A percentile compares a stretch with the other conserved stretches of the same genome.
Conservation (phyloP, 2,329 filamentous ascomycete species). For the Plectosphaerella cucumerina region DNA sequence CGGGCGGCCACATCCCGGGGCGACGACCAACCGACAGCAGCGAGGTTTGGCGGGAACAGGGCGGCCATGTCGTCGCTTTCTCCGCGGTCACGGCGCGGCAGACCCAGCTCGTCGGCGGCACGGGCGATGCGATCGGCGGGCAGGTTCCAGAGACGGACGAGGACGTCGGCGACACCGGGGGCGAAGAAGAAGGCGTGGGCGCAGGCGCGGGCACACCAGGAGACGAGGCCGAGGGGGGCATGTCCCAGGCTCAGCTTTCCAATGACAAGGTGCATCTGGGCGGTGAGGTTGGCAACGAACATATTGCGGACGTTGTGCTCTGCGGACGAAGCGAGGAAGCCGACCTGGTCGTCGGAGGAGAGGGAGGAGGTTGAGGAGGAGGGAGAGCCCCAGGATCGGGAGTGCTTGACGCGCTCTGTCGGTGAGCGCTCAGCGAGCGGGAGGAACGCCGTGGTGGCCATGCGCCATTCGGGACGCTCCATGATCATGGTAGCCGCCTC, state of each 20-base stretch:
- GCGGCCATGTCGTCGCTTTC: constrained; percentile 63
- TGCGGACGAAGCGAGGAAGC: constrained; percentile 59
- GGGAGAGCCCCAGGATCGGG: constrained; percentile 27
- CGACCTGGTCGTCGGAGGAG: constrained; percentile 61
- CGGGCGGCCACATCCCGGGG: constrained; percentile 42
- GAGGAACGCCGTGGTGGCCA: constrained; percentile 63
- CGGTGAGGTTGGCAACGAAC: constrained; percentile 75
- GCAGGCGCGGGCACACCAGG: constrained; percentile 85
- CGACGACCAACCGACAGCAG: constrained; percentile 53
- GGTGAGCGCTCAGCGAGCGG: constrained; percentile 54
- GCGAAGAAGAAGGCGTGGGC: constrained; percentile 94
- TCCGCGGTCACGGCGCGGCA: constrained; percentile 50
- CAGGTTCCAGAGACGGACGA: constrained; percentile 77
- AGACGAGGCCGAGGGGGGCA: constrained; percentile 61
- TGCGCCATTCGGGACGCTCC: constrained; percentile 84
- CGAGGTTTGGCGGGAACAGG: constrained; percentile 65
- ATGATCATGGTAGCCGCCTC: constrained; percentile 79
- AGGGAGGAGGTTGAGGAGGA: constrained; percentile 53
- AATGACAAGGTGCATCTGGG: constrained; percentile 82
- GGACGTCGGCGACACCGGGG: constrained; percentile 76
- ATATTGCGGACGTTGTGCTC: constrained; percentile 87
- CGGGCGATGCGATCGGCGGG: constrained; percentile 66
- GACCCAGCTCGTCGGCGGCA: constrained; percentile 63
- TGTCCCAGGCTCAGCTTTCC: constrained; percentile 82
- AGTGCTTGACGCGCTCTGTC: constrained; percentile 36